Evolutionary conservation across 2,329 filamentous ascomycete species (phyloP).

Genomic region (Aspergillus carbonarius): DNA sequence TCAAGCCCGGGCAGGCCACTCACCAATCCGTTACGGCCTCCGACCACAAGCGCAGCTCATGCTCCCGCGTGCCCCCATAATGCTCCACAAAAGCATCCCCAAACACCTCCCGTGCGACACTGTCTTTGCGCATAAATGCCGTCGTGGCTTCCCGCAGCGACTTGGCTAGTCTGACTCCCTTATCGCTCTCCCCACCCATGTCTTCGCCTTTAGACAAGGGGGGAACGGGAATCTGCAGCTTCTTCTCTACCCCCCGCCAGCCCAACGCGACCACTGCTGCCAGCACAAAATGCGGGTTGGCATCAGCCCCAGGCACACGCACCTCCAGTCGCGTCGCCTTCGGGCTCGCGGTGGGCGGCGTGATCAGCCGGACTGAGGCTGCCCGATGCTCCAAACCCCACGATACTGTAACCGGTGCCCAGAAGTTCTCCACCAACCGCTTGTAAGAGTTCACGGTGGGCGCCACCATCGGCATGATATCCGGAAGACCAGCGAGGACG

Average conservation of each 20-base stretch:
- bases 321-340: slow-evolving; percentile 91
- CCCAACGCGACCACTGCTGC: slow-evolving; percentile 83
- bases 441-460: slow-evolving; percentile 99
- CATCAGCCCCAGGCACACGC: slow-evolving; percentile 88
- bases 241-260: slow-evolving; percentile 90
- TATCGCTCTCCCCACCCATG: slow-evolving; percentile 69
- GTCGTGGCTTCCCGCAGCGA: slow-evolving; percentile 79
- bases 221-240: slow-evolving; percentile 76
- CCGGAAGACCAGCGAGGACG: slow-evolving; percentile 80
- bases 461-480: slow-evolving; percentile 92
- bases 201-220: slow-evolving; percentile 84
- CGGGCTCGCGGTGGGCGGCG: slow-evolving; percentile 78
- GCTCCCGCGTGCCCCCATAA: slow-evolving; percentile 85
- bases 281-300: slow-evolving; percentile 84
- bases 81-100: slow-evolving; percentile 96
- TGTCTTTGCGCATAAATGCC: slow-evolving; percentile 72
- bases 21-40: slow-evolving; percentile 97
- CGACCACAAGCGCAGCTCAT: slow-evolving; percentile 88
- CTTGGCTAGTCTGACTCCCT: slow-evolving; percentile 77
- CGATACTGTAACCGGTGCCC: slow-evolving; percentile 95
- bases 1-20: slow-evolving; percentile 45
- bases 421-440: slow-evolving; percentile 96
- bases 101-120: slow-evolving; percentile 89
- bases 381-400: slow-evolving; percentile 96
- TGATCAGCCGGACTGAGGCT: slow-evolving; percentile 84